These are phyloP conservation scores for Xylaria multiplex DNA, from an alignment of 2,329 filamentous ascomycete species.

Conservation along the genomic window DNA sequence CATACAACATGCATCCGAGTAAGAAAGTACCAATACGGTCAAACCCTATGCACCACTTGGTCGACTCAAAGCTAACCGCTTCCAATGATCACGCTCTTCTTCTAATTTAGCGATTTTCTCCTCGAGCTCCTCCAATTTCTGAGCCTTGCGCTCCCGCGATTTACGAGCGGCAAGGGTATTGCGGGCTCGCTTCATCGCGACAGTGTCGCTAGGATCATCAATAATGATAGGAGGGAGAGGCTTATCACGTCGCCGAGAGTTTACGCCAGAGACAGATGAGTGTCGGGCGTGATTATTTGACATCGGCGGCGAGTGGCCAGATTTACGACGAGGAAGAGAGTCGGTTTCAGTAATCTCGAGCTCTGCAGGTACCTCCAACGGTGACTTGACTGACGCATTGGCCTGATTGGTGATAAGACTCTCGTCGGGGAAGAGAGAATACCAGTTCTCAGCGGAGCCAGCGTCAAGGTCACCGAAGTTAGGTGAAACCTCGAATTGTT, in stretches of 20 bases:
- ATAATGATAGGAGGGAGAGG: constrained; percentile 81
- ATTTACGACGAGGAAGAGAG: constrained; percentile 60
- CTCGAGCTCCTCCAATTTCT: constrained; percentile 79
- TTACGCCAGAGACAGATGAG: constrained; percentile 76
- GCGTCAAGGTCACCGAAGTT: constrained; percentile 73
- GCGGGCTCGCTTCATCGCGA: constrained; percentile 91
- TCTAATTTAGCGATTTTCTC: constrained; percentile 75
- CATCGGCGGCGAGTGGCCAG: constrained; percentile 57
- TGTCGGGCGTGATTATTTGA: constrained; percentile 62
- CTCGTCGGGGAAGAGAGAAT: constrained; percentile 74
- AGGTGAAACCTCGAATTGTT: constrained; percentile 81
- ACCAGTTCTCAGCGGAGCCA: constrained; percentile 69
- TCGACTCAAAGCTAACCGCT: constrained; percentile 62
- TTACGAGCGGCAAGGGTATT: constrained; percentile 95
- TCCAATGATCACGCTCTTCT: constrained; percentile 73
- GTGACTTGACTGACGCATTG: constrained; percentile 53
- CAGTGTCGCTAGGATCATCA: constrained; percentile 75
- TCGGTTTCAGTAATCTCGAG: constrained; percentile 57
- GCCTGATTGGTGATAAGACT: constrained; percentile 40
- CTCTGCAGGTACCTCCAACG: constrained; percentile 59
- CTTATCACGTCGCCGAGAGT: constrained; percentile 80
- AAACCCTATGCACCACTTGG: constrained; percentile 38
- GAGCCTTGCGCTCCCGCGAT: constrained; percentile 86
- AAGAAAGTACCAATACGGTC: constrained; percentile 42
- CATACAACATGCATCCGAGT: constrained; percentile 46